These are phyloP conservation scores for Setaria viridis DNA, from an alignment of 202 grass and related monocot genomes.

Conservation along the genomic window DNA sequence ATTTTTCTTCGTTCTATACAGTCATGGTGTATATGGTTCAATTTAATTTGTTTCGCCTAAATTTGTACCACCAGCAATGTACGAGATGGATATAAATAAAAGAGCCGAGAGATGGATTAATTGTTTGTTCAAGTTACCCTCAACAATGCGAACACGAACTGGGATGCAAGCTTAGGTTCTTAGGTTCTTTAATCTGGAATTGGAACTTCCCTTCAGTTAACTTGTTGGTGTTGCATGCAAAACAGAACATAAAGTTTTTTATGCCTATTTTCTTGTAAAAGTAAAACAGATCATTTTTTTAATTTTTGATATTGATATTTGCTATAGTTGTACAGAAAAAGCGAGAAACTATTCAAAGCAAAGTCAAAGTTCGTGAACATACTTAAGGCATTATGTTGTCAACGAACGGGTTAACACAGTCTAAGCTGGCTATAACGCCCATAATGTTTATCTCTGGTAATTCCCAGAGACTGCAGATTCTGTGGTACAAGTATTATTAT, in stretches of 20 bases:
- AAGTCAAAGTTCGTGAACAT: background rate
- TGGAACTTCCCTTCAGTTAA: too few species aligned
- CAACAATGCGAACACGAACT: background rate
- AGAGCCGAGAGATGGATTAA: background rate
- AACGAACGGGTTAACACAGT: background rate
- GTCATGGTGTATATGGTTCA: constrained; percentile 8
- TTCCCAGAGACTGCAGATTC: too few species aligned
- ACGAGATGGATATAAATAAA: background rate
- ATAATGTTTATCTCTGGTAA: too few species aligned
- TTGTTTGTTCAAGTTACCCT: background rate
- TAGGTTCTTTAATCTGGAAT: background rate
- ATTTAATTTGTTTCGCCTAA: background rate
- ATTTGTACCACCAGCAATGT: background rate
- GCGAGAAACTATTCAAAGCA: background rate
- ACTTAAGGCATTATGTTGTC: background rate
- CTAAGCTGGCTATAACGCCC: too few species aligned
- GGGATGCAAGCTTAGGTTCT: background rate
- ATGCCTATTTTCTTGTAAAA: background rate
- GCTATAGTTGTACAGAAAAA: background rate
- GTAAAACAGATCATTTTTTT: background rate
- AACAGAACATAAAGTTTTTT: background rate
- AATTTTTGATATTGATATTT: background rate
- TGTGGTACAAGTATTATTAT: too few species aligned
- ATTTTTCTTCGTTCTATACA: background rate
- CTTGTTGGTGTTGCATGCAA: background rate